phyloP scores from a whole-genome alignment of 768 basidiomycete species.

The Sarcodon aspratus region DNA sequence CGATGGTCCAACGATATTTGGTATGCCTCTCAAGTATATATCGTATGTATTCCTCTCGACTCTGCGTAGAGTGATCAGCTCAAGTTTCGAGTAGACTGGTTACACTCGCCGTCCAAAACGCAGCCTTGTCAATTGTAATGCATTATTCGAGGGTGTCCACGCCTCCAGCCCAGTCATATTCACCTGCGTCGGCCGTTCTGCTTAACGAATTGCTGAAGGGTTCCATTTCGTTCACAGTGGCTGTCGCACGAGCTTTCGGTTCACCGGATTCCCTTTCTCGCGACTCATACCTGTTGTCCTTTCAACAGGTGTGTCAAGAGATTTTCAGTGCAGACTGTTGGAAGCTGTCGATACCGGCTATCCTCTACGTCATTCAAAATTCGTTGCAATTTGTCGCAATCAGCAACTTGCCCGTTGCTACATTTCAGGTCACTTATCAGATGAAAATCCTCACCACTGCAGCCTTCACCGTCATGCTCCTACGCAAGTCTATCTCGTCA shows the following conservation, averaged over 20 bases:
- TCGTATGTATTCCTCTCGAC: constrained; percentile 40
- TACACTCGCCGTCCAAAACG: constrained; percentile 90
- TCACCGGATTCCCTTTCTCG: constrained; percentile 19
- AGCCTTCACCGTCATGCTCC: constrained; percentile 77
- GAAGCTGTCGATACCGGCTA: constrained; percentile 95
- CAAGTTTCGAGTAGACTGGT: constrained; percentile 39
- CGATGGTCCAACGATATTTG: constrained; percentile 42
- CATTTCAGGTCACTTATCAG: constrained; percentile 96
- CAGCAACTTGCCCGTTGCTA: constrained; percentile 89
- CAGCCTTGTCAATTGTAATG: constrained; percentile 93
- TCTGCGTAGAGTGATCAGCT: constrained; percentile 5
- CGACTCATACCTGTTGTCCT: constrained; percentile 24
- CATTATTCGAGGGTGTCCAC: constrained; percentile 94
- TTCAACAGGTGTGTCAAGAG: constrained; percentile 51
- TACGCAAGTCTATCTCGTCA: constrained; percentile 59
- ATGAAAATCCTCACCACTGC: constrained; percentile 99
- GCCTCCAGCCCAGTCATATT: constrained; percentile 71
- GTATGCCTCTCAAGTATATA: constrained; percentile 70
- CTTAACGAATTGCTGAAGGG: constrained; percentile 93
- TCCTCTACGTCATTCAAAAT: constrained; percentile 94
- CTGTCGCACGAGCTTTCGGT: constrained; percentile 42
- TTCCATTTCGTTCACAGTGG: constrained; percentile 82
- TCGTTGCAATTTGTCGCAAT: constrained; percentile 96
- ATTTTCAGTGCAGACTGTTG: constrained; percentile 91
- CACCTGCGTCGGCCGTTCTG: constrained; percentile 88